These are phyloP conservation scores for Trypanosoma brucei DNA, from an alignment of 208 protist species.

Conservation along the genomic window DNA sequence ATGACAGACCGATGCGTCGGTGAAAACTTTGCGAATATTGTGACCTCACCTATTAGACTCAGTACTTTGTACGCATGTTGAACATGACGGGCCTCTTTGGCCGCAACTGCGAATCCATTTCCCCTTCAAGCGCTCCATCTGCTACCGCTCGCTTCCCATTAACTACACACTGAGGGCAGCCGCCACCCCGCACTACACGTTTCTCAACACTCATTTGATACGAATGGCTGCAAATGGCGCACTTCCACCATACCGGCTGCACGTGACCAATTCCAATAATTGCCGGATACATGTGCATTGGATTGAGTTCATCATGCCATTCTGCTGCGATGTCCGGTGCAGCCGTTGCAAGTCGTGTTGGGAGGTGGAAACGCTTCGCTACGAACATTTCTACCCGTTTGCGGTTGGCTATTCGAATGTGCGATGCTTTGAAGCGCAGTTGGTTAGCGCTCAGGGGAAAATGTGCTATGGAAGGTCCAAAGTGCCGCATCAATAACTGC, in stretches of 20 bases:
- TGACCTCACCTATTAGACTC: not conserved
- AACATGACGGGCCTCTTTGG: constrained; percentile 75
- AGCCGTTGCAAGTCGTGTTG: constrained; percentile 76
- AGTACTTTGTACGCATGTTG: constrained; percentile 84
- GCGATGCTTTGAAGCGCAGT: constrained; percentile 28
- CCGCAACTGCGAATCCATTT: constrained; percentile 50
- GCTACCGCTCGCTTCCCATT: not conserved
- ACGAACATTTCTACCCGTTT: constrained; percentile 84
- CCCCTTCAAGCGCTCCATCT: constrained; percentile 40
- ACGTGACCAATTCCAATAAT: constrained; percentile 82
- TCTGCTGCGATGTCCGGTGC: constrained; percentile 84
- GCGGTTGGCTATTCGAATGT: constrained; percentile 73
- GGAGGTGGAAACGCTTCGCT: constrained; percentile 75
- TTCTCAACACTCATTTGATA: constrained; percentile 88
- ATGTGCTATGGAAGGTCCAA: constrained; percentile 1
- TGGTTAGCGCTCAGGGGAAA: constrained; percentile 4
- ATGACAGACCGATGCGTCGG: no score
- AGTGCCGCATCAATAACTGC: not conserved
- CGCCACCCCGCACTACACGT: constrained; percentile 79
- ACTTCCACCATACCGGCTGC: constrained; percentile 75
- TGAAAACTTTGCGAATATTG: no score
- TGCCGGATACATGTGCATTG: constrained; percentile 77
- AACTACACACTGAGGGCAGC: constrained; percentile 55
- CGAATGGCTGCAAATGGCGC: constrained; percentile 36
- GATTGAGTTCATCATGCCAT: constrained; percentile 85